Base-by-base conservation (phyloP, 2,329 filamentous ascomycete genomes). In the Lecanicillium sp. region DNA sequence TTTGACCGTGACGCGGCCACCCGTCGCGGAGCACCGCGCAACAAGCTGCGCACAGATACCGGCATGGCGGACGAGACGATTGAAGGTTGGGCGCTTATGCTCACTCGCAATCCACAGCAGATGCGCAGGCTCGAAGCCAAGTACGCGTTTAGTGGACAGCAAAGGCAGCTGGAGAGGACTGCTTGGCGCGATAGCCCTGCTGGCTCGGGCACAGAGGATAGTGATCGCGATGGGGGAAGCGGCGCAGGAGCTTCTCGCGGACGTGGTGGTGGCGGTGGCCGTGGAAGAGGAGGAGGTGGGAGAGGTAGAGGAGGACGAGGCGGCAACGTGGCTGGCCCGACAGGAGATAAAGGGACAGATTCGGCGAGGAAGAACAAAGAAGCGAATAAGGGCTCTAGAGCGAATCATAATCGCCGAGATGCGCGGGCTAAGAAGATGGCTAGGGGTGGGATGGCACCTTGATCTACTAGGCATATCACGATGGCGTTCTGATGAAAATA, bases 1-100 rank as follows among this genome's bases (percentile, higher is more conserved):
- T 95, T 95, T 51, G 73, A 68, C 5, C 75, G 89, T 14, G 84
- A 89, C 43, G 71, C 79, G 2, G 71, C 73, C 5, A 87, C 83
- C 0, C 71, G 87, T 38, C 70, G 83, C 44, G 70, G 81, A 0
- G 69, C 71, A 16, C 64, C 72, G 2, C 72, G 92, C 29, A 60
- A 59, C 6, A 73, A 73, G 25, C 57, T 98, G 35, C 83, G 80
- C 48, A 71, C 73, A 16, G 80, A 88, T 43, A 94, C 86, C 1
- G 82, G 82, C 4, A 86, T 95, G 86, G 88, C 87, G 1, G 89
- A 96, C 50, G 90, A 96, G 60, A 80, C 83, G 3, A 83, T 98
- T 25, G 92, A 96, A 60, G 92, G 92, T 5, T 98, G 90, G 89
- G 86, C 76, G 0, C 65, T 95, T 35, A 94, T 96, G 85, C 62